Percentiles rank a stretch among this genome's conserved stretches.
Evolutionary conservation across 129 eudicot genomes (phyloP).

Genomic region (Tagetes erecta): DNA sequence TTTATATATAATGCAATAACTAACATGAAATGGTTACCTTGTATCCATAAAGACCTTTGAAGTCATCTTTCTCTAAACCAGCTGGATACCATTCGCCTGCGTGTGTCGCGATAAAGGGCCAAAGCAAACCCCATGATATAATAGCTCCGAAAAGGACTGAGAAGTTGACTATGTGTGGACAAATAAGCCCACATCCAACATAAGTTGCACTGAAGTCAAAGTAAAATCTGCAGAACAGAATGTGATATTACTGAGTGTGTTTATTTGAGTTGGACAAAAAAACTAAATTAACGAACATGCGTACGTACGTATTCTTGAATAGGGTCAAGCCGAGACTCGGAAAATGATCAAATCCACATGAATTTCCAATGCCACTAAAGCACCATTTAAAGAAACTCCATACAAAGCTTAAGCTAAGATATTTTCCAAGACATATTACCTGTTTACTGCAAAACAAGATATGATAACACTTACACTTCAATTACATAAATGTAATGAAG

Average conservation of each 20-base stretch:
- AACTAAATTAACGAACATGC: slow-evolving; percentile 2
- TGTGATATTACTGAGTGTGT: background rate
- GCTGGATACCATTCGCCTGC: slow-evolving; percentile 86
- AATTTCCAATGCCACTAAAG: slow-evolving; percentile 23
- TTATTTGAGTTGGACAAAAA: background rate
- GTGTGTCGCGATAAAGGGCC: slow-evolving; percentile 67
- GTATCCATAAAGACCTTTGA: slow-evolving; percentile 87
- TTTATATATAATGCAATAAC: background rate
- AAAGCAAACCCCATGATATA: slow-evolving; percentile 89
- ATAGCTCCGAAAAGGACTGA: slow-evolving; percentile 88
- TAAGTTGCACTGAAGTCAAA: slow-evolving; percentile 94
- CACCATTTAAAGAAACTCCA: slow-evolving; percentile 35
- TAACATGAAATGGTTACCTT: slow-evolving; percentile 42
- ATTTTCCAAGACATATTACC: slow-evolving; percentile 24
- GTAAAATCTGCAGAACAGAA: slow-evolving; percentile 67
- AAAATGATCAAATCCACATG: slow-evolving; percentile 29
- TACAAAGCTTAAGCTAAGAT: slow-evolving; percentile 18
- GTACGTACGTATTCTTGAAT: slow-evolving; percentile 23
- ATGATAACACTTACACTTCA: background rate
- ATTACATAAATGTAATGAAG: background rate
- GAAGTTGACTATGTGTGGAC: slow-evolving; percentile 91
- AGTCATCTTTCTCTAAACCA: slow-evolving; percentile 64
- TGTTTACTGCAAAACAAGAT: slow-evolving; percentile 7
- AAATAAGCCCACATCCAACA: slow-evolving; percentile 95
- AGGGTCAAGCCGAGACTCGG: slow-evolving; percentile 28